Evolutionary conservation across 768 basidiomycete genomes (phyloP).

Genomic region (Serendipita sp.): DNA sequence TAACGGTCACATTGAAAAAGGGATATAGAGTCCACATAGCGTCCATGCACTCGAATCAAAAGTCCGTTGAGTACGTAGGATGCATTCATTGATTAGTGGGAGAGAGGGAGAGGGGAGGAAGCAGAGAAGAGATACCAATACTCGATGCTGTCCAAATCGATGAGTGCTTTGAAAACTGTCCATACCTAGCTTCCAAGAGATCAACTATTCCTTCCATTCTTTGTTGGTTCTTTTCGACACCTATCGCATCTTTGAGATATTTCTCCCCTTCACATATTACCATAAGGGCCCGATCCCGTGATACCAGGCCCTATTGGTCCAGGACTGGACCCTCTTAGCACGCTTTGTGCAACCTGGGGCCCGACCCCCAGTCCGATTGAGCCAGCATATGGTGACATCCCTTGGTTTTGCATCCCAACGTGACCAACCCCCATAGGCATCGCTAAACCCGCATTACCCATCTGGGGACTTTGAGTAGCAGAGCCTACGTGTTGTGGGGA

Average conservation of each 20-base stretch:
- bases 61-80: background rate
- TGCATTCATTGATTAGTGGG: background rate
- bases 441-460: background rate
- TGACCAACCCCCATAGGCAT: constrained; percentile 1
- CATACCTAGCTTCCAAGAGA: background rate
- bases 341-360: background rate
- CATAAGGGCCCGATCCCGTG: background rate
- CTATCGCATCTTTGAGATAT: too few relatives aligned
- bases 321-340: background rate
- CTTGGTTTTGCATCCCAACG: background rate
- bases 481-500: background rate
- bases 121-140: background rate
- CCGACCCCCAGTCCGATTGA: background rate
- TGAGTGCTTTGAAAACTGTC: background rate
- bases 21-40: background rate
- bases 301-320: background rate
- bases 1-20: too few relatives aligned
- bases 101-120: background rate
- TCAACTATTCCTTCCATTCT: background rate
- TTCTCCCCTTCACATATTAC: background rate
- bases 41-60: background rate
- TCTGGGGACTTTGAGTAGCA: background rate
- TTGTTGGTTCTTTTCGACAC: background rate
- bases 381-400: background rate
- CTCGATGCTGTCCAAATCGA: background rate